Evolutionary conservation across 148 eudicot species (phyloP).

Genomic region (Chenopodium album): DNA sequence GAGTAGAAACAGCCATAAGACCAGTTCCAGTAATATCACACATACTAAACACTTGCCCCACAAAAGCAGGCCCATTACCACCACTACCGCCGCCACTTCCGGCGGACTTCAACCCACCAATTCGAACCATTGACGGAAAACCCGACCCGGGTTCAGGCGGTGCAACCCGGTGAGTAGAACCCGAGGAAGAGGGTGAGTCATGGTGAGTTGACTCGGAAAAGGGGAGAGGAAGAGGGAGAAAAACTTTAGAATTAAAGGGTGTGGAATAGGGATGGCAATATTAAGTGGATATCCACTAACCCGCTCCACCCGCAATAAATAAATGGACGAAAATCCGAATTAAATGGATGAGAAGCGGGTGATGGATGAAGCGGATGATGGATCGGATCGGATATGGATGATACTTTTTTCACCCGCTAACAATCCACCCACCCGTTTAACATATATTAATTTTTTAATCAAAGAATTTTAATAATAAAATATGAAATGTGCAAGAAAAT

Average conservation of each 20-base stretch:
- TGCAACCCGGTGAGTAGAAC: slow-evolving; percentile 24
- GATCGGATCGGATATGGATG: no score
- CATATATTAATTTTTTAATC: no score
- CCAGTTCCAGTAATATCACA: slow-evolving; percentile 92
- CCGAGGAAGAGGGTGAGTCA: slow-evolving; percentile 34
- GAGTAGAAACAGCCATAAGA: slow-evolving; percentile 85
- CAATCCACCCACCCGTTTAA: no score
- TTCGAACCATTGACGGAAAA: slow-evolving; percentile 51
- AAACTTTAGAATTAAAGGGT: slow-evolving; percentile 23
- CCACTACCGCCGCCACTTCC: slow-evolving; percentile 40
- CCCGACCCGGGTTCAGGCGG: slow-evolving; percentile 41
- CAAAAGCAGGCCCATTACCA: slow-evolving; percentile 65
- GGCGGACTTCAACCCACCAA: slow-evolving; percentile 43
- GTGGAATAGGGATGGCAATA: no score
- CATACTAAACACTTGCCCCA: slow-evolving; percentile 92
- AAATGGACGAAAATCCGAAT: no score
- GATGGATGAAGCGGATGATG: no score
- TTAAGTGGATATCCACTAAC: no score
- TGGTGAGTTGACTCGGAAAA: slow-evolving; percentile 35
- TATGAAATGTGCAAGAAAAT: no score
- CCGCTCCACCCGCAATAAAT: no score
- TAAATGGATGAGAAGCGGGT: no score
- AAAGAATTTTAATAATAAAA: no score
- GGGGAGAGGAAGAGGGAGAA: slow-evolving; percentile 46
- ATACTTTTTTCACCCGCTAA: no score